A percentile compares a stretch with the other conserved stretches of the same genome.
Conservation (phyloP, 2,329 filamentous ascomycete species). For the Esteya vermicola region DNA sequence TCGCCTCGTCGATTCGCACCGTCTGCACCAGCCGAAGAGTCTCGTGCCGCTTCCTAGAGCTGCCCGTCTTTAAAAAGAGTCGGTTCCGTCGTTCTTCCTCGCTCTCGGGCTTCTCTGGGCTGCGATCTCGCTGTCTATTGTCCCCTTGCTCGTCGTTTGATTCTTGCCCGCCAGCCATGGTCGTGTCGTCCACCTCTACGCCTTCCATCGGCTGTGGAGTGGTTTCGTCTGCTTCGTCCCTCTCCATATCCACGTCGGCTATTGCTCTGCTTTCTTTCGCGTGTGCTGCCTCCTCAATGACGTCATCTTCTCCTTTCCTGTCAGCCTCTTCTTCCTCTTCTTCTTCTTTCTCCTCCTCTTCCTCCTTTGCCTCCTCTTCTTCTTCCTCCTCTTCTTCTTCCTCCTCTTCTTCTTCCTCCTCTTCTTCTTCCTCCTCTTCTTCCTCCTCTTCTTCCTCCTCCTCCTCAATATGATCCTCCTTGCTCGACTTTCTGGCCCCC, state of each 20-base stretch:
- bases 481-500: background rate
- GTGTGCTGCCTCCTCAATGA: too few relatives aligned
- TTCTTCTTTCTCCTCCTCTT: slow-evolving; percentile 5
- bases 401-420: slow-evolving; percentile 4
- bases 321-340: slow-evolving; percentile 29
- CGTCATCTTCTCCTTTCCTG: too few relatives aligned
- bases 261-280: slow-evolving; percentile 24
- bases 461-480: background rate
- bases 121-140: background rate
- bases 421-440: slow-evolving; percentile 1
- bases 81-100: slow-evolving; percentile 25
- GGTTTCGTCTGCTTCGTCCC: slow-evolving; percentile 38
- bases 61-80: slow-evolving; percentile 35
- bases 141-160: slow-evolving; percentile 7
- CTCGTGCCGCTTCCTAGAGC: slow-evolving; percentile 38
- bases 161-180: background rate
- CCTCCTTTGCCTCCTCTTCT: slow-evolving; percentile 3
- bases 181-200: background rate
- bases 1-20: slow-evolving; percentile 21
- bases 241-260: slow-evolving; percentile 30
- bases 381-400: slow-evolving; percentile 5
- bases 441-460: slow-evolving; percentile 3
- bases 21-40: slow-evolving; percentile 38
- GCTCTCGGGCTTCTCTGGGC: slow-evolving; percentile 7
- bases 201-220: too few relatives aligned